Evolutionary conservation across 208 protist genomes (phyloP).

Genomic region (Leishmania tropica): DNA sequence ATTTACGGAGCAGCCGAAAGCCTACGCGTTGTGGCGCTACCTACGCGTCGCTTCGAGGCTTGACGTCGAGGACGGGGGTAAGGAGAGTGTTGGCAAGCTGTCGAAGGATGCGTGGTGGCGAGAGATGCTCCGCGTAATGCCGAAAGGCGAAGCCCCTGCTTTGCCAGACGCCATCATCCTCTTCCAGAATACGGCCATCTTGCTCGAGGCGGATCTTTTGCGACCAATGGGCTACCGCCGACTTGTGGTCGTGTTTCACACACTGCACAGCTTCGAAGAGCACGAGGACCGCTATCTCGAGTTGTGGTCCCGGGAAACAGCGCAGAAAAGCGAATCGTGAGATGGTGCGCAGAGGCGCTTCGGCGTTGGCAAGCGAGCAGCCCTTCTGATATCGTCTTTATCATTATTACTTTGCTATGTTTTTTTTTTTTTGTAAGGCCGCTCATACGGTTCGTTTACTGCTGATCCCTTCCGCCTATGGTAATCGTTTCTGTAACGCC

Average conservation of each 20-base stretch:
- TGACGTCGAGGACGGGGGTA: background rate
- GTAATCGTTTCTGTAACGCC: too few species aligned
- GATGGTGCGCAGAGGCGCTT: too few species aligned
- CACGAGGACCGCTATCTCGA: slow-evolving; percentile 63
- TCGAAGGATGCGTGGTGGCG: slow-evolving; percentile 23
- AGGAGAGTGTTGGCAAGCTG: background rate
- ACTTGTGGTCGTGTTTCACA: slow-evolving; percentile 45
- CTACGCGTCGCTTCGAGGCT: slow-evolving; percentile 5
- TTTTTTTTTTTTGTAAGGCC: too few species aligned
- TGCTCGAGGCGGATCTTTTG: slow-evolving; percentile 45
- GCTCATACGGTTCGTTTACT: too few species aligned
- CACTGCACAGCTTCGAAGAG: slow-evolving; percentile 36
- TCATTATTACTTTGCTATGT: too few species aligned
- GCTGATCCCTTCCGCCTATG: too few species aligned
- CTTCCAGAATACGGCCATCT: slow-evolving; percentile 38
- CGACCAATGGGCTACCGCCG: slow-evolving; percentile 41
- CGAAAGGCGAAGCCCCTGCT: slow-evolving; percentile 8
- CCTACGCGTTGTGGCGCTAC: slow-evolving; percentile 73
- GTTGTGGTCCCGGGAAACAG: slow-evolving; percentile 43
- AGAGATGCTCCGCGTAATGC: slow-evolving; percentile 23
- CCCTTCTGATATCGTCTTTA: too few species aligned
- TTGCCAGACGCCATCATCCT: slow-evolving; percentile 68
- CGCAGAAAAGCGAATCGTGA: background rate
- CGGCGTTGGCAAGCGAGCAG: background rate
- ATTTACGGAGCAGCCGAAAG: slow-evolving; percentile 43